Conservation (phyloP, 371 early-diverging fungal species). For the Mucor lusitanicus region DNA sequence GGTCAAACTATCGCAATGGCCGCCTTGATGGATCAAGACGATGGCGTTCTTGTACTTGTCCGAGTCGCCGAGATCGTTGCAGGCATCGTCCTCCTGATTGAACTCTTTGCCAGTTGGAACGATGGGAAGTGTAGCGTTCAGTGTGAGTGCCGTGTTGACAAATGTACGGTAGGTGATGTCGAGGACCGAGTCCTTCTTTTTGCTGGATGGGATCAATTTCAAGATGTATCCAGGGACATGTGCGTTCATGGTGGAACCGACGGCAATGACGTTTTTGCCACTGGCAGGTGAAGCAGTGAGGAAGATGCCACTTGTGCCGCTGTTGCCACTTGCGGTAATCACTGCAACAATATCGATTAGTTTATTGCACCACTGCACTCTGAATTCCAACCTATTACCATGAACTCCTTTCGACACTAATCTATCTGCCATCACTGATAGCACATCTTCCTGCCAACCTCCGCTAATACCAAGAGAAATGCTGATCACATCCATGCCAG, state of each 20-base stretch:
- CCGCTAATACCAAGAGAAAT: constrained; percentile 26
- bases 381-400: constrained; percentile 23
- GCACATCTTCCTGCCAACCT: constrained; percentile 37
- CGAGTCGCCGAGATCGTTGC: neutral
- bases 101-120: constrained; percentile 10
- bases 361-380: neutral
- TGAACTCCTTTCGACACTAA: constrained; percentile 32
- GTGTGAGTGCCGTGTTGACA: constrained; percentile 9
- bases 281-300: constrained; percentile 61
- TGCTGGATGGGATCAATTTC: neutral
- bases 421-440: constrained; percentile 34
- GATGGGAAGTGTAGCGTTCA: constrained; percentile 7
- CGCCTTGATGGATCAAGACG: constrained; percentile 47
- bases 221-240: constrained; percentile 28
- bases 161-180: constrained; percentile 29
- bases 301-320: constrained; percentile 63
- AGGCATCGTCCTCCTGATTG: constrained; percentile 17
- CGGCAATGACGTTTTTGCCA: constrained; percentile 57
- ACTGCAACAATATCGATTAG: constrained; percentile 11
- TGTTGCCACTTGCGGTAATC: constrained; percentile 67
- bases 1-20: constrained; percentile 36
- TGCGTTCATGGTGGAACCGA: constrained; percentile 64
- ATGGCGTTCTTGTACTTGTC: constrained; percentile 23
- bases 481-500: constrained; percentile 27
- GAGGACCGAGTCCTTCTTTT: neutral